A percentile compares a stretch with the other conserved stretches of the same genome.
These are phyloP conservation scores for Leishmania aethiopica DNA, from an alignment of 208 protist genomes.

Conservation along the genomic window DNA sequence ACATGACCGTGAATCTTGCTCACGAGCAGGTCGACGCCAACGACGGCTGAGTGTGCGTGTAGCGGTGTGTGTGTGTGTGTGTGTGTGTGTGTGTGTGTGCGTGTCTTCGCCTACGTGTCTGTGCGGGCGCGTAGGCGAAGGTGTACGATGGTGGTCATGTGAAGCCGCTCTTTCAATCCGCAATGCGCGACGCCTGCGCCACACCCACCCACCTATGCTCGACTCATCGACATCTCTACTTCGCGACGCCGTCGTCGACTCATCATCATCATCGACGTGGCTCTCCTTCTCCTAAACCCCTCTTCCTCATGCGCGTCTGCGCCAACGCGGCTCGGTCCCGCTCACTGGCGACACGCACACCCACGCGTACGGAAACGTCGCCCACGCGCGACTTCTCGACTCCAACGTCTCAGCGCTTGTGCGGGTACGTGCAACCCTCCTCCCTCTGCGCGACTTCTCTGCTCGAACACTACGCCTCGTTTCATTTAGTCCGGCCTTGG, in stretches of 20 bases:
- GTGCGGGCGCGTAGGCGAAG: neutral
- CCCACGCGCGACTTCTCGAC: neutral
- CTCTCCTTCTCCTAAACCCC: neutral
- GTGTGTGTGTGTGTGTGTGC: too few species aligned
- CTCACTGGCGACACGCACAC: neutral
- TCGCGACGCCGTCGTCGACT: neutral
- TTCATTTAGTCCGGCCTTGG: neutral
- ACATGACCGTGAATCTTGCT: neutral
- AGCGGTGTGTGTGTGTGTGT: too few species aligned
- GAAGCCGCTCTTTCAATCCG: too few species aligned
- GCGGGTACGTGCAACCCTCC: neutral
- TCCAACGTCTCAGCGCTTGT: neutral
- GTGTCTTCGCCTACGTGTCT: neutral
- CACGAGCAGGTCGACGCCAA: neutral
- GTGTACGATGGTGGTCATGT: neutral
- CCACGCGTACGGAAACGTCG: neutral
- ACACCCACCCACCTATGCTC: neutral
- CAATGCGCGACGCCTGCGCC: too few species aligned
- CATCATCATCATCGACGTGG: neutral
- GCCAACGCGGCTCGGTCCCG: neutral
- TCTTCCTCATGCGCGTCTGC: neutral
- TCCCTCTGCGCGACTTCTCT: neutral
- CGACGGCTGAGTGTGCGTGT: neutral
- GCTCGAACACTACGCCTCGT: neutral
- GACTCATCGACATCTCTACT: neutral